phyloP scores from a whole-genome alignment of 179 eudicot species.

The Drosera spatulata region DNA sequence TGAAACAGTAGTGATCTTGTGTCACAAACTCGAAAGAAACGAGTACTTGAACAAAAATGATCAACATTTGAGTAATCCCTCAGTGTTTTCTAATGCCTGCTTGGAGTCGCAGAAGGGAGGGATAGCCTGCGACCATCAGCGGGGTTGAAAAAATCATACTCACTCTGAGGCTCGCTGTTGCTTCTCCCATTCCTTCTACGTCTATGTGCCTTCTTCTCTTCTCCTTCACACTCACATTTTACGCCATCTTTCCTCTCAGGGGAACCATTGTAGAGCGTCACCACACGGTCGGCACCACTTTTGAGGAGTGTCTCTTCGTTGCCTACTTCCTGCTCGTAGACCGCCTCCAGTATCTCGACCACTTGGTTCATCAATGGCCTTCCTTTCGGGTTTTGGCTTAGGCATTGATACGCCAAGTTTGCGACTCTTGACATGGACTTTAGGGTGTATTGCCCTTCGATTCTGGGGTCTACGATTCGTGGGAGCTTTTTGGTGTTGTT shows the following conservation, averaged over 20 bases:
- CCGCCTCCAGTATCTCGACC: slow-evolving; percentile 67
- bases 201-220: slow-evolving; percentile 5
- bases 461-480: slow-evolving; percentile 65
- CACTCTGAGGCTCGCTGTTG: slow-evolving; percentile 64
- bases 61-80: too few species aligned
- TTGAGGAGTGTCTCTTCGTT: slow-evolving; percentile 31
- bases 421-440: slow-evolving; percentile 67
- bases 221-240: slow-evolving; percentile 22
- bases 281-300: slow-evolving; percentile 23
- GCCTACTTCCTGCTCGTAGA: slow-evolving; percentile 38
- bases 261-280: slow-evolving; percentile 32
- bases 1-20: too few species aligned
- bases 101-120: slow-evolving; percentile 16
- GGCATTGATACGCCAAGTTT: slow-evolving; percentile 76
- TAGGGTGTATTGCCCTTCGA: slow-evolving; percentile 75
- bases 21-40: too few species aligned
- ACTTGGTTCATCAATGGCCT: slow-evolving; percentile 87
- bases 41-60: too few species aligned
- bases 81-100: neutral
- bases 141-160: slow-evolving; percentile 24
- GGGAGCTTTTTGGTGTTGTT: slow-evolving; percentile 72
- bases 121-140: slow-evolving; percentile 22
- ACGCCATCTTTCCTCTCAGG: slow-evolving; percentile 10
- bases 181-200: slow-evolving; percentile 34
- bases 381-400: slow-evolving; percentile 88